phyloP scores from a whole-genome alignment of 1,284 basidiomycete species.

The Cutaneotrichosporon mucoides region DNA sequence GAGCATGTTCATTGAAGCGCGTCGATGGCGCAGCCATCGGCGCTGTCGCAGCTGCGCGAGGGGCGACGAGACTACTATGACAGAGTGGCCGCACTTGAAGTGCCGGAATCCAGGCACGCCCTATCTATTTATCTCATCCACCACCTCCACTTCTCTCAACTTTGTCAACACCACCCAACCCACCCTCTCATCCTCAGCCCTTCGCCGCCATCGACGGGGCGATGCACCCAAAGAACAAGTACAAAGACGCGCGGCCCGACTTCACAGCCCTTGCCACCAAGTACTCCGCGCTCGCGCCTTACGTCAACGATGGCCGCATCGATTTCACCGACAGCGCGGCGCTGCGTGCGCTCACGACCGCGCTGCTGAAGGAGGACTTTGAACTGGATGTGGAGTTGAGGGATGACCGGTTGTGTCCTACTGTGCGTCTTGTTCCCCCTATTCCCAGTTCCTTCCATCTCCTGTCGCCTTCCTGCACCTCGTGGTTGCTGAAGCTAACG shows the following conservation, averaged over 20 bases:
- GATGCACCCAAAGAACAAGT: slow-evolving; percentile 49
- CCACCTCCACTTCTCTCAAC: no score
- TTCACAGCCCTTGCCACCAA: slow-evolving; percentile 60
- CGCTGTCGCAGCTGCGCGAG: no score
- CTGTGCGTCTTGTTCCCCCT: slow-evolving; percentile 54
- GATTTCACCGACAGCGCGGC: slow-evolving; percentile 68
- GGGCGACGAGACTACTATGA: no score
- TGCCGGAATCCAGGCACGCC: no score
- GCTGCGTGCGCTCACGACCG: slow-evolving; percentile 69
- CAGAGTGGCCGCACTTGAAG: no score
- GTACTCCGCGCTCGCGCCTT: slow-evolving; percentile 59
- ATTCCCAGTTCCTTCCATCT: no score
- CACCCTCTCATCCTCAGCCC: no score
- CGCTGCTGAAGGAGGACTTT: slow-evolving; percentile 72
- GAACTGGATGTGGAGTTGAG: slow-evolving; percentile 61
- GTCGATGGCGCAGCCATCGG: not conserved
- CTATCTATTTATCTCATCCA: no score
- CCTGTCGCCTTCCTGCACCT: no score
- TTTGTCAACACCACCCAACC: no score
- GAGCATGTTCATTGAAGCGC: slow-evolving; percentile 11
- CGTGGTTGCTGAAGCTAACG: not conserved
- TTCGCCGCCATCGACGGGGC: no score
- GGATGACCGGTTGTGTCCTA: slow-evolving; percentile 73
- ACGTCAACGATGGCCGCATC: slow-evolving; percentile 57
- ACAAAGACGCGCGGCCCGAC: slow-evolving; percentile 55